Percentiles rank a stretch among this genome's conserved stretches.
Evolutionary conservation across 768 basidiomycete genomes (phyloP).

Genomic region (Panaeolus papilionaceus): DNA sequence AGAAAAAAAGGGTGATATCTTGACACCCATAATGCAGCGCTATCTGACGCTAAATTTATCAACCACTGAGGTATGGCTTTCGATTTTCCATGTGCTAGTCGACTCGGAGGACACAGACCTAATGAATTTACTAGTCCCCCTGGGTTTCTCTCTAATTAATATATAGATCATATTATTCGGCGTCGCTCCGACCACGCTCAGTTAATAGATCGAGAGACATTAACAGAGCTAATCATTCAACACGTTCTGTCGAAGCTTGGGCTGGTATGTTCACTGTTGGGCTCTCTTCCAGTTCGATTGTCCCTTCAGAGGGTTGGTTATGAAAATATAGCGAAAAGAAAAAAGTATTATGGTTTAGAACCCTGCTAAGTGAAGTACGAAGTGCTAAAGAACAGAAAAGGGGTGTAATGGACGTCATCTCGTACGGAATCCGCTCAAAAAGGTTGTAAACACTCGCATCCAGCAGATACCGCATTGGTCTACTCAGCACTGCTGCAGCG

Average conservation of each 20-base stretch:
- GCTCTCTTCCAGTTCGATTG: neutral
- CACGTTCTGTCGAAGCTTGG: neutral
- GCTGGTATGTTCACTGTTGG: neutral
- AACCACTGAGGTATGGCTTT: neutral
- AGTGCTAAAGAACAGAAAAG: neutral
- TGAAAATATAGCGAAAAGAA: neutral
- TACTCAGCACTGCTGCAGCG: neutral
- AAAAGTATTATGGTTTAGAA: neutral
- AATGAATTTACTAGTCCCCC: neutral
- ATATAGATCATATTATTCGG: neutral
- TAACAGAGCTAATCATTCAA: neutral
- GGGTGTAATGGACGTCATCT: neutral
- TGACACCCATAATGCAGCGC: too few species aligned
- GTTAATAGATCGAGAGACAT: neutral
- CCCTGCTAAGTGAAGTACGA: neutral
- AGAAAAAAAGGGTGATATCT: too few species aligned
- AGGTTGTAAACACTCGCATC: neutral
- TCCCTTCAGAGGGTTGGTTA: neutral
- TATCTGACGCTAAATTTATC: too few species aligned
- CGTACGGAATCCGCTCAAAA: neutral
- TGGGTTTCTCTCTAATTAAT: neutral
- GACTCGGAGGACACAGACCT: neutral
- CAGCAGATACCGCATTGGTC: neutral
- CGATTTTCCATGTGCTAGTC: neutral
- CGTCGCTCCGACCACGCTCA: neutral